Evolutionary conservation across 2,329 filamentous ascomycete genomes (phyloP).

Genomic region (Neonectria punicea): DNA sequence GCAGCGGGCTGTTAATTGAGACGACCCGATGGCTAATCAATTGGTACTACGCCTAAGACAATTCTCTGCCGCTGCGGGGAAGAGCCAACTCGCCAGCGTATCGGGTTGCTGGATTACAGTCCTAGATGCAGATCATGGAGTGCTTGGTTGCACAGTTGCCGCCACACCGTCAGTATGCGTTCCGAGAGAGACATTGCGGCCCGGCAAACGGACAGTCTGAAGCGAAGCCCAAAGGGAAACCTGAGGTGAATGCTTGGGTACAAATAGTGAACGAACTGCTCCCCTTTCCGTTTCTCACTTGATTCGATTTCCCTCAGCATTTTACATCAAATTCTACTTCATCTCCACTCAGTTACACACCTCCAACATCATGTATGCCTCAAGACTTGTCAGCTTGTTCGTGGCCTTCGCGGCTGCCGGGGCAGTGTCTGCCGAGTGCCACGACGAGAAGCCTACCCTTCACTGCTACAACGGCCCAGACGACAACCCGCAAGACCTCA

Average conservation of each 20-base stretch:
- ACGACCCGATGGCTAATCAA: background rate
- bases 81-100: background rate
- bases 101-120: background rate
- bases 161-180: background rate
- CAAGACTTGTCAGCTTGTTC: slow-evolving; percentile 2
- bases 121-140: background rate
- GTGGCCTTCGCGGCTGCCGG: slow-evolving; percentile 1
- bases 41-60: background rate
- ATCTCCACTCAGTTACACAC: background rate
- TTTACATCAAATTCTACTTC: background rate
- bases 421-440: slow-evolving; percentile 3
- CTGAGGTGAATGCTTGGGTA: background rate
- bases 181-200: background rate
- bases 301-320: too few relatives aligned
- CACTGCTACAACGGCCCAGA: slow-evolving; percentile 34
- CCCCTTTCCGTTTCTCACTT: background rate
- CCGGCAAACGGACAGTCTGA: background rate
- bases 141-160: background rate
- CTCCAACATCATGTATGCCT: slow-evolving; percentile 1
- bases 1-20: background rate
- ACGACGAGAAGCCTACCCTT: slow-evolving; percentile 13
- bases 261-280: background rate
- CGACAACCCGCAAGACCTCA: slow-evolving; percentile 32
- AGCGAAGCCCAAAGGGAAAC: background rate
- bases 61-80: slow-evolving; percentile 2